Evolutionary conservation across 2,329 filamentous ascomycete genomes (phyloP), one percentile per base, ranked within the genome.

Genomic region (Pyrenophora tritici-repentis): DNA sequence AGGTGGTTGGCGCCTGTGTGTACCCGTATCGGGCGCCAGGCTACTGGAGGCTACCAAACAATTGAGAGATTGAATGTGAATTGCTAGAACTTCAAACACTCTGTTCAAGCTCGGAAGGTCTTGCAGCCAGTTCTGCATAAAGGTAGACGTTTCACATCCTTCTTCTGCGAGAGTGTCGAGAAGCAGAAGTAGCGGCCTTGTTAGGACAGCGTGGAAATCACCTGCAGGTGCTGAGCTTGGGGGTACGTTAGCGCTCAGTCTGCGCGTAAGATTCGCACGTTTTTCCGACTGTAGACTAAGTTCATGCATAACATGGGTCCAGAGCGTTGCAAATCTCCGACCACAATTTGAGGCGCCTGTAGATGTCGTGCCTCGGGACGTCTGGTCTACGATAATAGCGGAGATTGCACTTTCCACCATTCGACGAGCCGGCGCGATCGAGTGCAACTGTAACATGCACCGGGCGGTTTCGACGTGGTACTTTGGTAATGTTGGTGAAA

Each of bases 401-500:
- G 83, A 81, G 18, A 96, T 84, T 0, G 89, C 85, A 18, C 90
- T 90, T 72, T 96, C 92, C 4, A 96, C 86, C 38, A 91, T 84
- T 43, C 88, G 86, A 61, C 86, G 86, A 1, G 81, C 76, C 33
- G 81, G 76, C 1, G 87, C 83, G 10, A 96, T 81, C 1, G 86
- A 83, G 62, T 97, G 91, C 43, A 99, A 77, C 59, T 91, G 86
- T 90, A 94, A 96, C 33, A 99, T 77, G 61, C 86, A 88, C 50
- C 89, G 86, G 7, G 95, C 90, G 14, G 91, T 87, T 75, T 99
- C 95, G 26, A 99, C 92, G 67, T 97, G 94, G 61, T 93, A 95
- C 68, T 96, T 96, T 0, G 92, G 91, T 56, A 87, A 86, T 10
- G 86, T 81, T n/a, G 90, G 87, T 0, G 91, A 89, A 33, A 99